These are phyloP conservation scores for Protomyces arabidopsidicola DNA, from an alignment of 1,139 yeast genomes.

Conservation along the genomic window DNA sequence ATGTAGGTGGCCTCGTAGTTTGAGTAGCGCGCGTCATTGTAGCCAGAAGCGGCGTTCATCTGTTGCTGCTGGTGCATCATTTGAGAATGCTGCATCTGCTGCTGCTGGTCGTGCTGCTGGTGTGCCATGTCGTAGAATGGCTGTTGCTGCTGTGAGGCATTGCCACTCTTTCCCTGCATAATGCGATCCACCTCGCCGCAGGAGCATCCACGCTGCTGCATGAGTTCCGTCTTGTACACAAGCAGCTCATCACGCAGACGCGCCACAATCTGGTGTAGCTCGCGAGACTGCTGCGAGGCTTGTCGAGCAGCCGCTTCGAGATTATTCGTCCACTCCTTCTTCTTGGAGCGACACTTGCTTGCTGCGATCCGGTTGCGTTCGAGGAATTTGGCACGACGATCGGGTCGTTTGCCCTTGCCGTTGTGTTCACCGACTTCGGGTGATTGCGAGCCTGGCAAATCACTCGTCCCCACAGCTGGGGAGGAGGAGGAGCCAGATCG, in stretches of 20 bases:
- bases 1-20: background rate
- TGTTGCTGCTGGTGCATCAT: background rate
- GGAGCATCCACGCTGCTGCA: slow-evolving; percentile 31
- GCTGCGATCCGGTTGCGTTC: slow-evolving; percentile 29
- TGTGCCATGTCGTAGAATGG: background rate
- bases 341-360: slow-evolving; percentile 32
- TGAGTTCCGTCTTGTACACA: slow-evolving; percentile 23
- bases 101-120: background rate
- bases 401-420: background rate
- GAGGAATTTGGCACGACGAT: slow-evolving; percentile 20
- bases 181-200: slow-evolving; percentile 33
- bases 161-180: background rate
- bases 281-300: slow-evolving; percentile 28
- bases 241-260: slow-evolving; percentile 27
- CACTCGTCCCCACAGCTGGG: background rate
- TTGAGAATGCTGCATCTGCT: background rate
- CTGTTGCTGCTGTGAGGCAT: background rate
- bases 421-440: background rate
- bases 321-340: slow-evolving; percentile 29
- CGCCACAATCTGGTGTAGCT: slow-evolving; percentile 19
- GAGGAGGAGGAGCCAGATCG: background rate
- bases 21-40: background rate
- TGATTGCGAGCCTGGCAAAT: background rate
- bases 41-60: background rate
- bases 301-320: slow-evolving; percentile 28